These are phyloP conservation scores for Symmetrospora coprosmae DNA, from an alignment of 768 basidiomycete genomes.

Conservation along the genomic window DNA sequence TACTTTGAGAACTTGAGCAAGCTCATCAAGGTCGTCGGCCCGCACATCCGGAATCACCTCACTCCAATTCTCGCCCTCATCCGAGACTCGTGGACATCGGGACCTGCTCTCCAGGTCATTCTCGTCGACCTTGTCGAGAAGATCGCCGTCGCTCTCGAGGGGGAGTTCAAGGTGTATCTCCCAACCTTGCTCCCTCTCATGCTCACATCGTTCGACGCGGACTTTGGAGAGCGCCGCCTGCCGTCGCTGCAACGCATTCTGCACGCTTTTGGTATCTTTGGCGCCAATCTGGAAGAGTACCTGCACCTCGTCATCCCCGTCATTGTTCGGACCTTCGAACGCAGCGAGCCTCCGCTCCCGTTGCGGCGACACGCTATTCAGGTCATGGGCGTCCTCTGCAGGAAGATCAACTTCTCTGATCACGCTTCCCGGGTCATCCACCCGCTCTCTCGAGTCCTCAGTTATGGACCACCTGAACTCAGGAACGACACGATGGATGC, in stretches of 20 bases:
- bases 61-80: constrained; percentile 70
- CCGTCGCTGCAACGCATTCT: constrained; percentile 52
- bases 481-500: constrained; percentile 80
- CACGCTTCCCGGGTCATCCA: constrained; percentile 95
- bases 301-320: constrained; percentile 90
- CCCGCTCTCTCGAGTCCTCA: constrained; percentile 75
- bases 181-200: constrained; percentile 77
- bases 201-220: constrained; percentile 81
- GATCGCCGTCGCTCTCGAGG: constrained; percentile 79
- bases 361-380: constrained; percentile 79
- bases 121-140: constrained; percentile 86
- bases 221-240: constrained; percentile 56
- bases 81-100: constrained; percentile 66
- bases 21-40: constrained; percentile 87
- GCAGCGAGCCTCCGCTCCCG: constrained; percentile 54
- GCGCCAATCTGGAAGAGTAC: constrained; percentile 92
- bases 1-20: constrained; percentile 91
- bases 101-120: constrained; percentile 64
- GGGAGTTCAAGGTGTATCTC: constrained; percentile 92
- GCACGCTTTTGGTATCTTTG: constrained; percentile 87
- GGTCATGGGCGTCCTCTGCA: constrained; percentile 76
- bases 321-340: constrained; percentile 79
- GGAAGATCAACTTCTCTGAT: constrained; percentile 90
- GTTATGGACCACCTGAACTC: constrained; percentile 50
- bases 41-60: constrained; percentile 85